Evolutionary conservation across 2,329 filamentous ascomycete genomes (phyloP).

Genomic region (Monosporascus cannonballus): DNA sequence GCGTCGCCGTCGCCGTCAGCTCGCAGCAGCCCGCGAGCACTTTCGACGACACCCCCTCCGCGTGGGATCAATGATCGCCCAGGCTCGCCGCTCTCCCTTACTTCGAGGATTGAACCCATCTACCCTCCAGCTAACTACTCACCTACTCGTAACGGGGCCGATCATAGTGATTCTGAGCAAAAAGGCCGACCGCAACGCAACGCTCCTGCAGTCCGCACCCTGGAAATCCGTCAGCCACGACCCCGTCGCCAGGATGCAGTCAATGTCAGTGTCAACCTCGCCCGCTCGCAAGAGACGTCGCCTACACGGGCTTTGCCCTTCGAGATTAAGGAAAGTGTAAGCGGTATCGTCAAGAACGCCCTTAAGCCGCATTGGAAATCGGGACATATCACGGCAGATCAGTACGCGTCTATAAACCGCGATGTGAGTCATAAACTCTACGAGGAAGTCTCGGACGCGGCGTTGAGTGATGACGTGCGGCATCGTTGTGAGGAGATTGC

Average conservation of each 20-base stretch:
- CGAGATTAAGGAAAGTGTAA: conserved; percentile 81
- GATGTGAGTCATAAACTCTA: conserved; percentile 86
- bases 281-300: conserved; percentile 58
- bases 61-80: conserved; percentile 52
- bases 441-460: conserved; percentile 52
- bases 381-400: conserved; percentile 74
- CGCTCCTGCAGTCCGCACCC: conserved; percentile 24
- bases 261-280: conserved; percentile 28
- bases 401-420: conserved; percentile 89
- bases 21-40: conserved; percentile 59
- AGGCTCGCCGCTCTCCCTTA: conserved; percentile 61
- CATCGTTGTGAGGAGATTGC: conserved; percentile 72
- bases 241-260: conserved; percentile 39
- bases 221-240: conserved; percentile 48
- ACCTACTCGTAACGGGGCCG: conserved; percentile 41
- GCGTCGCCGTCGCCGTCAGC: conserved; percentile 60
- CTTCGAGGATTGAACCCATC: conserved; percentile 65
- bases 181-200: conserved; percentile 27
- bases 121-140: conserved; percentile 73
- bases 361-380: conserved; percentile 79
- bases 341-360: conserved; percentile 77
- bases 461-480: conserved; percentile 59
- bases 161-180: conserved; percentile 40
- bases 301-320: conserved; percentile 65
- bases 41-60: conserved; percentile 65